Percentiles rank a stretch among this genome's conserved stretches.
These are phyloP conservation scores for Allium fistulosum DNA, from an alignment of 106 monocot species.

Conservation along the genomic window DNA sequence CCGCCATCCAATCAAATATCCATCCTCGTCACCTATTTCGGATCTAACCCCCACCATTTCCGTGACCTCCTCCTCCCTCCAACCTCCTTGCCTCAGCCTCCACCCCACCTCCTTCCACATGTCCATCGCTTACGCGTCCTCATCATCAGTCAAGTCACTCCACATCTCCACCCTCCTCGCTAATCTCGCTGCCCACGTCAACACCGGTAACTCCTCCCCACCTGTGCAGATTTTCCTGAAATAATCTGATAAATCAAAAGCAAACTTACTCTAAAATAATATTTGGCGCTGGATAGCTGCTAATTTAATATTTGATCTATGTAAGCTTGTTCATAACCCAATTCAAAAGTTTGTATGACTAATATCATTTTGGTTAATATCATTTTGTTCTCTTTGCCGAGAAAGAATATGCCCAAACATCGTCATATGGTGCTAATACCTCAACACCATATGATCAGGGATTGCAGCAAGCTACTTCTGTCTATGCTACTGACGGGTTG, in stretches of 20 bases:
- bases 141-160: constrained; percentile 15
- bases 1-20: constrained; percentile 12
- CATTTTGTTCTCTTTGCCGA: constrained; percentile 19
- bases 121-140: not conserved
- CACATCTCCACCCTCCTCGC: constrained; percentile 26
- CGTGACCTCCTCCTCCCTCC: constrained; percentile 46
- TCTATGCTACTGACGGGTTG: constrained; percentile 19
- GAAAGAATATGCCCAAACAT: constrained; percentile 11
- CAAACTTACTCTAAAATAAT: too few species aligned
- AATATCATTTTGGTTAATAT: too few species aligned
- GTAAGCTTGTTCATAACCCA: too few species aligned
- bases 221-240: constrained; percentile 1
- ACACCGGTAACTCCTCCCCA: not conserved
- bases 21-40: constrained; percentile 9
- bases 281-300: too few species aligned
- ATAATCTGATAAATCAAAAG: constrained; percentile 36
- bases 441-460: constrained; percentile 16
- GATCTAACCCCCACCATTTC: constrained; percentile 28
- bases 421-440: too few species aligned
- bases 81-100: constrained; percentile 40
- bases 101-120: constrained; percentile 22
- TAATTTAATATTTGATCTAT: too few species aligned
- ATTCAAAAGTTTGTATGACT: too few species aligned
- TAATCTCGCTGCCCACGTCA: constrained; percentile 25
- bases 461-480: constrained; percentile 11